Evolutionary conservation across 192 early-diverging fungal species (phyloP).

Genomic region (Chytriomyces sp.): DNA sequence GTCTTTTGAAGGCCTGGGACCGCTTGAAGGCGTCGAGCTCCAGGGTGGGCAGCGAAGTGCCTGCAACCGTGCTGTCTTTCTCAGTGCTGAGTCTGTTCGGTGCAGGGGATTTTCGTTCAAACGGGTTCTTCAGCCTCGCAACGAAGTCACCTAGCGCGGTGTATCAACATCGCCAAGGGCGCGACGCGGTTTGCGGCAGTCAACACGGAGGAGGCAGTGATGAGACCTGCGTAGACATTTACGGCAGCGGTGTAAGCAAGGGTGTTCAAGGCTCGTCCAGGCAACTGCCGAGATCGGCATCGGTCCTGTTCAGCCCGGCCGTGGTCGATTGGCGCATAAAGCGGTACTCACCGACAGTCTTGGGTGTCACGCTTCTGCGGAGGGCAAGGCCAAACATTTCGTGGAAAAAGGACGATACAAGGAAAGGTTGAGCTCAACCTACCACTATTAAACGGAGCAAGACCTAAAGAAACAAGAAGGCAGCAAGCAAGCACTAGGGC

Average conservation of each 20-base stretch:
- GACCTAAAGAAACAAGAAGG: no score
- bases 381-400: neutral
- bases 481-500: neutral
- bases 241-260: no score
- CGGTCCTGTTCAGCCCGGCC: neutral
- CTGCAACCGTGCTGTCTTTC: neutral
- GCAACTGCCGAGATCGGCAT: neutral
- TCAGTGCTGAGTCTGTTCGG: neutral
- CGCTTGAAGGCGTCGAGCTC: conserved; percentile 50
- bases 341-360: neutral
- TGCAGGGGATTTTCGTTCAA: neutral
- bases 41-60: conserved; percentile 44
- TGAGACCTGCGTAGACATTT: conserved; percentile 9
- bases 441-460: no score
- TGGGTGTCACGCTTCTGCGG: neutral
- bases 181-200: conserved; percentile 1
- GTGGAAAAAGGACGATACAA: neutral
- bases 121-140: neutral
- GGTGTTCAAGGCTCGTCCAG: neutral
- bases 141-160: neutral
- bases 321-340: no score
- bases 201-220: conserved; percentile 13
- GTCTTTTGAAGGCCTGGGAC: conserved; percentile 59
- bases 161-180: neutral
- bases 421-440: neutral